Evolutionary conservation across 2,329 filamentous ascomycete species (phyloP).

Genomic region (Alternaria atra): DNA sequence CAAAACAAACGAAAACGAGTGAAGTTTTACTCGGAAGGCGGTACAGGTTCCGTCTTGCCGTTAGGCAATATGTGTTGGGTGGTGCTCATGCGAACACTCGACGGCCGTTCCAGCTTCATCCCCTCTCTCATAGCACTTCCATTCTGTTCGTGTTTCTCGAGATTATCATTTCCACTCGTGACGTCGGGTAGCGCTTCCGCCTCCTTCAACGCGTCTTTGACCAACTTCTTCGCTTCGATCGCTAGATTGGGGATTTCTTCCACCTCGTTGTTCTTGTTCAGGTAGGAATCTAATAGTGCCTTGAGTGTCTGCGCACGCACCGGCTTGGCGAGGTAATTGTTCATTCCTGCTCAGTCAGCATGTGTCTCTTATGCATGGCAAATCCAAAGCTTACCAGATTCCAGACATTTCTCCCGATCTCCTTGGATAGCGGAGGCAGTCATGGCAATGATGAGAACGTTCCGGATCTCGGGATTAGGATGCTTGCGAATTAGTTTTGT

Average conservation of each 20-base stretch:
- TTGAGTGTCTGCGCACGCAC: slow-evolving; percentile 89
- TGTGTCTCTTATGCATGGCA: accelerated
- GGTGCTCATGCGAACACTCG: slow-evolving; percentile 26
- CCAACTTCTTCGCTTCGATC: slow-evolving; percentile 56
- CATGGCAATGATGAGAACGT: slow-evolving; percentile 95
- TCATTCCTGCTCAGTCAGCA: slow-evolving; percentile 81
- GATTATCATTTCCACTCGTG: slow-evolving; percentile 3
- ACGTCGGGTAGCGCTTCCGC: slow-evolving; percentile 15
- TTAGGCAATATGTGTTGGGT: slow-evolving; percentile 23
- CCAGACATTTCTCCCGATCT: slow-evolving; percentile 76
- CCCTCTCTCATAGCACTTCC: slow-evolving; percentile 2
- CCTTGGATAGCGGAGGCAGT: slow-evolving; percentile 94
- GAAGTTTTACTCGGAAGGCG: slow-evolving; percentile 6
- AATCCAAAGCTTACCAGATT: not conserved
- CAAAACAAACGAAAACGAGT: not conserved
- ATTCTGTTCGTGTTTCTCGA: not conserved
- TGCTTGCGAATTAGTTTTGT: slow-evolving; percentile 85
- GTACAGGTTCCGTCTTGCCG: slow-evolving; percentile 17
- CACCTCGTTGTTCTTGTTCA: slow-evolving; percentile 59
- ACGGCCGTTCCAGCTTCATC: slow-evolving; percentile 21
- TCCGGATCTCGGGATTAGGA: slow-evolving; percentile 75
- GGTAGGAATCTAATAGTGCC: slow-evolving; percentile 78
- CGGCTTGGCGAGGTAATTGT: slow-evolving; percentile 95
- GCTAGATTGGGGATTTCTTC: slow-evolving; percentile 54
- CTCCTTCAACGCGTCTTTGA: slow-evolving; percentile 44